Evolutionary conservation across 768 basidiomycete species (phyloP), one percentile per base, ranked within the genome.

Genomic region (Rhodotorula toruloides): DNA sequence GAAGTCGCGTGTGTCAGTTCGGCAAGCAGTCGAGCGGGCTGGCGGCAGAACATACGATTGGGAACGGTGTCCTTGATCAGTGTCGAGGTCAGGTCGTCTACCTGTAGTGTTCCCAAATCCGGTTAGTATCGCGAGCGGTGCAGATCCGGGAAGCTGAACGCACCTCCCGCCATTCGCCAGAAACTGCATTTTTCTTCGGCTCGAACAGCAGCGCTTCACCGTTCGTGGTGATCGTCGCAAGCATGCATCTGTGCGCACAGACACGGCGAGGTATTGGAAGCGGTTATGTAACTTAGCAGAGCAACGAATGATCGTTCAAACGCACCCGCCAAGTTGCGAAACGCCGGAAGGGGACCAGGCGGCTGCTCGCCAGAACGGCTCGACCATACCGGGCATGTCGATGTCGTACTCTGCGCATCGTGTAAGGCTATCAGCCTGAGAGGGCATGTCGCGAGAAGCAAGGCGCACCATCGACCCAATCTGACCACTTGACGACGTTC

Each of bases 131-230:
- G n/a, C n/a, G 27, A 8, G 27, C 3, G 11, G 32, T 14, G 11
- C 11, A 42, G 14, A 1, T 8, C 37, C 22, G 27, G 17, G 21
- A 12, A 32, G 46, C 40, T 2, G 11, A 13, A 21, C 52, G 19
- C 37, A 63, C 68, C 47, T 70, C 69, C 32, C 27, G 22, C 69
- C 69, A 70, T 10, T 59, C 64, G 3, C 65, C 69, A 25, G 37
- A 55, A 27, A 17, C 11, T 4, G 54, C 43, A 22, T 70, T 57
- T 29, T 70, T 70, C 7, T 11, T 11, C 25, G 69, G 47, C 36
- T 59, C 69, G 17, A 50, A 70, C 10, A 70, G 40, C 16, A 50
- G 54, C 16, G 54, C 69, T 36, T 70, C 61, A 37, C 25, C 50
- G 25, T 63, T 63, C 13, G 54, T 61, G 19, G 52, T 70, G 22